Percentiles rank a stretch among this genome's conserved stretches.
Evolutionary conservation across 2,329 filamentous ascomycete species (phyloP).

Genomic region (Fusarium armeniacum): DNA sequence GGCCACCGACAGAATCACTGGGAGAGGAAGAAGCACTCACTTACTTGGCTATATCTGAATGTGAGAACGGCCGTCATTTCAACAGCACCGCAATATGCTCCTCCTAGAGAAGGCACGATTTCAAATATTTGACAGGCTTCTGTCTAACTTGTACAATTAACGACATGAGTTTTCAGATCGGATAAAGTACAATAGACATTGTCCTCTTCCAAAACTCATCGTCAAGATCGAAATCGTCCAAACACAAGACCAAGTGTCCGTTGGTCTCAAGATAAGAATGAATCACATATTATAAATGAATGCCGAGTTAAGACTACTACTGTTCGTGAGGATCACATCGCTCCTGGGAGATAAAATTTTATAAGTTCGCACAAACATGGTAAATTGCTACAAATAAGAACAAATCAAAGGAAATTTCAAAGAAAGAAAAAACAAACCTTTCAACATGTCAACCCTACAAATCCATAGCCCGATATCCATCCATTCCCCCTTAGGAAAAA

Average conservation of each 20-base stretch:
- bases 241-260: too few relatives aligned
- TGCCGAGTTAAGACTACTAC: background rate
- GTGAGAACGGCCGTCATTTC: too few relatives aligned
- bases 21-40: background rate
- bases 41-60: too few relatives aligned
- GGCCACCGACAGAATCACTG: accelerated
- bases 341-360: background rate
- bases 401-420: background rate
- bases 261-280: too few relatives aligned
- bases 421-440: background rate
- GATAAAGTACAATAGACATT: too few relatives aligned
- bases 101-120: background rate
- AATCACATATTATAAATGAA: too few relatives aligned
- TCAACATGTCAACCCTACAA: background rate
- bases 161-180: too few relatives aligned
- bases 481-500: background rate
- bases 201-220: too few relatives aligned
- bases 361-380: accelerated
- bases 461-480: background rate
- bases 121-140: background rate
- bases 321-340: background rate
- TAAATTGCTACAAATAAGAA: background rate
- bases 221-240: too few relatives aligned
- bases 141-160: too few relatives aligned
- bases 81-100: too few relatives aligned